Evolutionary conservation across 2,329 filamentous ascomycete species (phyloP), one percentile per base, ranked within the genome.

Genomic region (Zymoseptoria crescenta): DNA sequence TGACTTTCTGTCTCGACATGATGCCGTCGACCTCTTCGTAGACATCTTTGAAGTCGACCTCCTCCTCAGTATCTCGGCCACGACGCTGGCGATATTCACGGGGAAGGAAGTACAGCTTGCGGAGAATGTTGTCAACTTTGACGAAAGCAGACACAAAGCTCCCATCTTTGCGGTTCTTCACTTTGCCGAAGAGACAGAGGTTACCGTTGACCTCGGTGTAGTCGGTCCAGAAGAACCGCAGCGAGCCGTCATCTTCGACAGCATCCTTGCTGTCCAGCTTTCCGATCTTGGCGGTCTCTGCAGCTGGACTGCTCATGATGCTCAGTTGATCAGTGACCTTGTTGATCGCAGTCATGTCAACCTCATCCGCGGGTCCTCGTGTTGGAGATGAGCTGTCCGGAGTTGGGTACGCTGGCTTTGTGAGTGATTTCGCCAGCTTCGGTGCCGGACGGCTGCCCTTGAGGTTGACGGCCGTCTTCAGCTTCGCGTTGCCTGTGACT

Each of bases 191-290:
- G 9, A 99, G 81, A 73, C 91, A 97, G 8, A 99, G 79, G 66
- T 87, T 94, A 60, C 93, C 93, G 68, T 92, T 91, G 71, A 96
- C 80, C 72, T 99, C 94, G 0, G 88, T 91, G 70, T 96, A 99
- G 74, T 99, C 94, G 7, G 89, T 88, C 94, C 94, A 99, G 77
- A 96, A 99, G 78, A 99, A 91, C 66, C 87, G 87, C 29, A 99
- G 80, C 67, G 89, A 95, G 41, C 93, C 94, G 69, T 99, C 92
- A 63, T 89, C 86, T 73, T 97, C 93, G n/a, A 96, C 77, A n/a
- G 89, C 91, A 74, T 96, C 88, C 63, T 88, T 84, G 59, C 89
- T 82, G 64, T 87, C 85, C 54, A 96, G 81, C 75, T 97, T 99
- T 49, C 91, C 91, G 64, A 89, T 83, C 8, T 78, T 80, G 27